These are phyloP conservation scores for Yamadazyma kitorensis DNA, from an alignment of 805 yeast species.

Conservation along the genomic window DNA sequence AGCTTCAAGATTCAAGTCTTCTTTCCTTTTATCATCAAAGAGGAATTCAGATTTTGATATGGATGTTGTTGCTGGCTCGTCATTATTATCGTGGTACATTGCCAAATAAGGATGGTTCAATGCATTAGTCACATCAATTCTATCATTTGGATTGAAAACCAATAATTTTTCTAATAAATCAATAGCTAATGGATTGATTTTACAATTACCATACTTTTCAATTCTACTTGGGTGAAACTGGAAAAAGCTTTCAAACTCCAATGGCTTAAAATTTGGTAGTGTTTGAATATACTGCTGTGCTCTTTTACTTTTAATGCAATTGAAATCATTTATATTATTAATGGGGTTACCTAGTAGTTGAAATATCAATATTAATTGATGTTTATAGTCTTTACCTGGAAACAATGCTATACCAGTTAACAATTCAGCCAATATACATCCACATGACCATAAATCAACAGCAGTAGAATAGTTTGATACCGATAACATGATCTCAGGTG, in stretches of 20 bases:
- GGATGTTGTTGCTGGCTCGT: slow-evolving; percentile 27
- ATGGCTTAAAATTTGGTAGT: slow-evolving; percentile 19
- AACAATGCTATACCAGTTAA: slow-evolving; percentile 59
- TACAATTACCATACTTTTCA: slow-evolving; percentile 11
- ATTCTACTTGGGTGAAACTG: slow-evolving; percentile 20
- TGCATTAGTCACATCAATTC: slow-evolving; percentile 88
- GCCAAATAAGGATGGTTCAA: slow-evolving; percentile 82
- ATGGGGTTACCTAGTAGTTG: slow-evolving; percentile 69
- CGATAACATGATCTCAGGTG: slow-evolving; percentile 79
- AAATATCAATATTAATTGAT: slow-evolving; percentile 64
- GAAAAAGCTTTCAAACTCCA: slow-evolving; percentile 17
- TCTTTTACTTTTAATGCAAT: slow-evolving; percentile 21
- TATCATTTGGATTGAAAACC: slow-evolving; percentile 78
- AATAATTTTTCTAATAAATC: slow-evolving; percentile 59
- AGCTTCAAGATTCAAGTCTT: slow-evolving; percentile 1
- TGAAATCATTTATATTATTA: slow-evolving; percentile 13
- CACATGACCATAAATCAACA: slow-evolving; percentile 79
- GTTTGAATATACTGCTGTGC: slow-evolving; percentile 24
- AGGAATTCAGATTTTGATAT: slow-evolving; percentile 25
- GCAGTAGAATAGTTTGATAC: slow-evolving; percentile 71
- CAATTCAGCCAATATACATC: slow-evolving; percentile 75
- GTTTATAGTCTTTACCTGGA: slow-evolving; percentile 73
- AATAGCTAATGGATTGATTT: slow-evolving; percentile 25
- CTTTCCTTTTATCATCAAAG: slow-evolving; percentile 22
- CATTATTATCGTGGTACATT: slow-evolving; percentile 62